Conservation (phyloP, 1,139 yeast species). For the Scheffersomyces segobiensis region DNA sequence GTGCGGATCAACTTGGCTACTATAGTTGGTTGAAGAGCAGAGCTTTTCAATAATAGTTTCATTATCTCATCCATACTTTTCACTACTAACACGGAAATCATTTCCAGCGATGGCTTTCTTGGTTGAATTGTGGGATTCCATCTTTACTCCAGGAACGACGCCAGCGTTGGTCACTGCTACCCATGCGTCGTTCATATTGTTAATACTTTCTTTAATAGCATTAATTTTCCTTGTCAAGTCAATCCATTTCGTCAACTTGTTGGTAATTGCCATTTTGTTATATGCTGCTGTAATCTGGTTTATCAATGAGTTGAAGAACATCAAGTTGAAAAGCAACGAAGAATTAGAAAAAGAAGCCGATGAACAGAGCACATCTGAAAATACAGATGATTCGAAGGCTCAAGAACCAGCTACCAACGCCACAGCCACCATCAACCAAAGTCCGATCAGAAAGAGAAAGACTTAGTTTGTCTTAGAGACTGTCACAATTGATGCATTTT, state of each 20-base stretch:
- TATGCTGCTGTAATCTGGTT: conserved; percentile 92
- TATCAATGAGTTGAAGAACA: conserved; percentile 62
- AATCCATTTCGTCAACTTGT: conserved; percentile 74
- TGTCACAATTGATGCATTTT: neutral
- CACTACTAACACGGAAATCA: neutral
- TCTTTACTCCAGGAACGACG: conserved; percentile 92
- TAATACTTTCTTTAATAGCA: conserved; percentile 51
- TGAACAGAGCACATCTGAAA: conserved; percentile 1
- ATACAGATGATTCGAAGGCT: conserved; percentile 1
- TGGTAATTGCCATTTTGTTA: conserved; percentile 65
- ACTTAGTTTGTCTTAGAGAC: conserved; percentile 3
- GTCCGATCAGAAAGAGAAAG: conserved; percentile 15
- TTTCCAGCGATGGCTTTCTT: conserved; percentile 40
- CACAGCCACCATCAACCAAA: neutral
- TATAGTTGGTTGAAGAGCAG: neutral
- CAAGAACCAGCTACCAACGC: conserved; percentile 1
- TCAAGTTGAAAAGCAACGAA: conserved; percentile 46
- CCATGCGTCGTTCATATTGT: conserved; percentile 62
- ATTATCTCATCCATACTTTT: neutral
- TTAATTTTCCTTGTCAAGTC: conserved; percentile 66
- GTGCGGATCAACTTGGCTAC: neutral
- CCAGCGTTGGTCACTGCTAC: conserved; percentile 86
- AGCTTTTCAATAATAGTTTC: neutral
- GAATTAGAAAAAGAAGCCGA: conserved; percentile 24
- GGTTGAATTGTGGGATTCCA: conserved; percentile 81